Percentiles rank a stretch among this genome's conserved stretches.
phyloP scores from a whole-genome alignment of 768 basidiomycete genomes.

The Tricholoma bakamatsutake region DNA sequence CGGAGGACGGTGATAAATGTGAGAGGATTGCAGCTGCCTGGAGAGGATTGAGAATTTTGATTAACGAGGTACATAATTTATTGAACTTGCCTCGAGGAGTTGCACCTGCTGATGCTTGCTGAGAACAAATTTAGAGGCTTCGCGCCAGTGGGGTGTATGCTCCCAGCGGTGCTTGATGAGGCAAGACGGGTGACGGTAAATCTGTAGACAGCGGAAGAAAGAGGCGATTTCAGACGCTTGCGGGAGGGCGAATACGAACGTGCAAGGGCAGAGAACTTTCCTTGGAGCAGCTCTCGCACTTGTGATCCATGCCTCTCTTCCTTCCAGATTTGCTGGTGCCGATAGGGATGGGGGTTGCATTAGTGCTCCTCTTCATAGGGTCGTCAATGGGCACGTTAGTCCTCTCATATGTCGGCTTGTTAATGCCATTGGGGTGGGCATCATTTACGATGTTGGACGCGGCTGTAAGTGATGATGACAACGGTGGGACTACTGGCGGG shows the following conservation, averaged over 20 bases:
- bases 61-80: neutral
- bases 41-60: neutral
- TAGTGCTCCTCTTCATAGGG: slow-evolving; percentile 6
- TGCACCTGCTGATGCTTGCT: slow-evolving; percentile 98
- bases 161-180: slow-evolving; percentile 98
- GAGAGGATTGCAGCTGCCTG: slow-evolving; percentile 94
- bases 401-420: slow-evolving; percentile 19
- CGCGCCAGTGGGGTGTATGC: slow-evolving; percentile 93
- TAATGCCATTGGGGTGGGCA: slow-evolving; percentile 15
- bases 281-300: slow-evolving; percentile 94
- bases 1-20: slow-evolving; percentile 64
- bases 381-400: slow-evolving; percentile 17
- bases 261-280: slow-evolving; percentile 32
- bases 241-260: slow-evolving; percentile 1
- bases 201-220: slow-evolving; percentile 31
- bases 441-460: slow-evolving; percentile 19
- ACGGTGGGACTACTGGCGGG: slow-evolving; percentile 21
- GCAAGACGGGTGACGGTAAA: slow-evolving; percentile 90
- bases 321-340: slow-evolving; percentile 40
- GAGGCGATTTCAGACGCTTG: neutral
- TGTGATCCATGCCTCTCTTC: slow-evolving; percentile 82
- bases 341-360: slow-evolving; percentile 33
- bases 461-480: slow-evolving; percentile 20
- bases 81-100: slow-evolving; percentile 70
- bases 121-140: slow-evolving; percentile 82